Evolutionary conservation across 1,139 yeast species (phyloP), one percentile per base, ranked within the genome.

Genomic region (Nematodospora anomalae): DNA sequence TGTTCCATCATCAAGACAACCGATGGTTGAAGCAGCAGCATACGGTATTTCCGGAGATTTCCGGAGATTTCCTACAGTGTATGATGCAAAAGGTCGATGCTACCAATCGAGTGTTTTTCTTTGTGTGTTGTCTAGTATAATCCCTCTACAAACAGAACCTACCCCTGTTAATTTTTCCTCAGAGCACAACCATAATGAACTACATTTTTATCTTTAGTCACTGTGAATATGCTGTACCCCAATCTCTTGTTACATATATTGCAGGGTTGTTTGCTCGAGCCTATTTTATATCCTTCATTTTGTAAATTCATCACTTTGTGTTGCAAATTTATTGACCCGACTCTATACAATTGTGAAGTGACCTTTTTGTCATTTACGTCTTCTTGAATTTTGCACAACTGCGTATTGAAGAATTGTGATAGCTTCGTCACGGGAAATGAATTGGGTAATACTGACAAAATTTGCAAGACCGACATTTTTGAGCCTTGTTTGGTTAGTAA

Each of bases 101-200:
- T n/a, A n/a, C n/a, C n/a, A n/a, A n/a, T n/a, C n/a, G n/a, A n/a
- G n/a, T n/a, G n/a, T n/a, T n/a, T n/a, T n/a, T n/a, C n/a, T n/a
- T n/a, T n/a, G n/a, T n/a, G n/a, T n/a, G n/a, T n/a, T n/a, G n/a
- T n/a, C n/a, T n/a, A n/a, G n/a, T n/a, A n/a, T n/a, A n/a, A n/a
- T n/a, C n/a, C n/a, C n/a, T n/a, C n/a, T n/a, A n/a, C n/a, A n/a
- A n/a, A n/a, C n/a, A n/a, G n/a, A n/a, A n/a, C n/a, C n/a, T n/a
- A n/a, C n/a, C n/a, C n/a, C 21, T 18, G 8, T 18, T 18, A 8
- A 18, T 6, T 18, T 8, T 18, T 14, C 24, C 28, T 41, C 20
- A 30, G 43, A 3, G 41, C 37, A 36, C 95, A 86, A 1, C 87
- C 88, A 52, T 81, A 87, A 54, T 87, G 96, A 2, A 82, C 78